Evolutionary conservation across 106 monocot species (phyloP), one percentile per base, ranked within the genome.

Genomic region (Dendrobium nobile): DNA sequence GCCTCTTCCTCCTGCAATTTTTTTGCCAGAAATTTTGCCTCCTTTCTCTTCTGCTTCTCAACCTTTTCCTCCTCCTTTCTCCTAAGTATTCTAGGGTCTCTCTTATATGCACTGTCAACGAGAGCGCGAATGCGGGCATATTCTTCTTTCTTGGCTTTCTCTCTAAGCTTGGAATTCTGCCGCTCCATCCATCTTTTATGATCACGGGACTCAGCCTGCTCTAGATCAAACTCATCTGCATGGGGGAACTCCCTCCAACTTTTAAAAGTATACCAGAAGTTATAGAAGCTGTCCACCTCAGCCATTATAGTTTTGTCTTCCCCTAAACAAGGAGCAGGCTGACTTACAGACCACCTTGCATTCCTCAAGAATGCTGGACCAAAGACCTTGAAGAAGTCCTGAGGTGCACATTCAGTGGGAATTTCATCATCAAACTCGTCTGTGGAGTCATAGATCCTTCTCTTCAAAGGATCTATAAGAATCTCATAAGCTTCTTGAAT

Each of bases 181-280:
- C 96, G 86, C 85, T 96, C 96, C 93, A 93, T 93, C 96, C 96
- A 96, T 79, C 96, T 91, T 80, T 90, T 93, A 73, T 96, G 93
- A 24, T 96, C 93, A 44, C 96, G 88, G 56, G 89, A 91, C 51
- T 96, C 96, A 16, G 96, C 91, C 81, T 96, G 89, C 65, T 96
- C 93, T 10, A 96, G n/a, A 55, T 96, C 96, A 82, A 91, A 96
- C 40, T 96, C 96, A 78, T 96, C 96, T 9, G 82, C 89, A 82
- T 90, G 85, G 0, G 96, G 89, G 78, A 90, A 96, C 84, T 93
- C 96, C 75, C 93, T 92, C 96, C 96, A 93, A 80, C 93, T 93
- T 78, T 93, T 93, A 54, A 96, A 96, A n/a, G 44, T 31, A 44
- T 93, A 96, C 93, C 96, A 96, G 59, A 93, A 96, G 75, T 87